Base-by-base conservation (phyloP, 345 rosid genomes). In the Euclidium syriacum region DNA sequence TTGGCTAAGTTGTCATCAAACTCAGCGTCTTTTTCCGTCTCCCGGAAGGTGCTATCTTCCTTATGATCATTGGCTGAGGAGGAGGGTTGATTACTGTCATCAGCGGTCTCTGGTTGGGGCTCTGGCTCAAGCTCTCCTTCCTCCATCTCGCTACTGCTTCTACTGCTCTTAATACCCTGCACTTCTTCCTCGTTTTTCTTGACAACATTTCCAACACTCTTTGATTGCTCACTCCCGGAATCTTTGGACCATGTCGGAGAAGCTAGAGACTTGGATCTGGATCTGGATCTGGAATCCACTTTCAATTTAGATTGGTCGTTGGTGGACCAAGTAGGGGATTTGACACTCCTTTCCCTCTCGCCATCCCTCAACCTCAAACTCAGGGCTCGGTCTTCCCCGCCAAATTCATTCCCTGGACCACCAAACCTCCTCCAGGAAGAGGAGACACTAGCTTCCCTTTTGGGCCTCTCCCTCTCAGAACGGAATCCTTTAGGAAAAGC, bases 61-160 rank as follows among this genome's bases (percentile, higher is more conserved):
- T 36, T 73, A 20, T n/a, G 73, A 53, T 53, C 68, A 79, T 3
- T 53, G 51, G 40, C 57, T 46, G 29, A 9, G 33, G 25, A 38
- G 8, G 38, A 27, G 29, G 47, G 35, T 48, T 35, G 47, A 35
- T 64, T 74, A 50, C 29, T 61, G 23, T 35, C 67, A 38, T 4
- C 29, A 1, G 29, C 47, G 1, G 64, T 20, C 30, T 62, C 56
- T 71, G 62, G 42, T 65, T 38, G 52, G 9, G 70, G 64, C 56
- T 85, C 95, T 10, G 95, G 98, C 72, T 89, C 91, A 19, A 94
- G 84, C 79, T 94, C 97, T 19, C 99, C 99, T 85, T 94, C 97
- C 79, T 94, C 99, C 96, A 87, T 94, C 75, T 94, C 99, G 68
- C 99, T 89, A 32, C 80, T 75, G 53, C 82, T 71, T 32, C 41